Evolutionary conservation across 805 yeast genomes (phyloP).

Genomic region (Metschnikowia kofuensis): DNA sequence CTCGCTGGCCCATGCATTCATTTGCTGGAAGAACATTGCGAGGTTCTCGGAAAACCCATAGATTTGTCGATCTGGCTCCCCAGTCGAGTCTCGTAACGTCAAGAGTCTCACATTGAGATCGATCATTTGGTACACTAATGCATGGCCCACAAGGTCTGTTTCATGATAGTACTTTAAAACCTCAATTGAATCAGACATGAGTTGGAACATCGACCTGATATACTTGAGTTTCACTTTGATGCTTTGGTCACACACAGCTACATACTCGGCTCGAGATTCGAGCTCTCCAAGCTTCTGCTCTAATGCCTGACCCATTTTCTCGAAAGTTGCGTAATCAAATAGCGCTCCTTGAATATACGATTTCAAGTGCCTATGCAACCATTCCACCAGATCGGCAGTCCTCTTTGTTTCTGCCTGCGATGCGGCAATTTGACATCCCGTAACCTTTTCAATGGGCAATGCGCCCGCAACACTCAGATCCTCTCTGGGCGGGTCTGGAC

Average conservation of each 20-base stretch:
- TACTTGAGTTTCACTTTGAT: neutral
- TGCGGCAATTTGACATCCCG: neutral
- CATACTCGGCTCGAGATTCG: neutral
- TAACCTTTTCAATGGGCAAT: neutral
- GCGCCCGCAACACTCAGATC: neutral
- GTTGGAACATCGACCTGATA: neutral
- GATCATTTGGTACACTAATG: neutral
- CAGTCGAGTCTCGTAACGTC: neutral
- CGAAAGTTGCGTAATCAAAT: conserved; percentile 3
- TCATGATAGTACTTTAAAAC: conserved; percentile 2
- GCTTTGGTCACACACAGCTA: neutral
- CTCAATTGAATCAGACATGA: conserved; percentile 5
- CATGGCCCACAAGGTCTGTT: conserved; percentile 1
- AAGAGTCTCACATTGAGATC: conserved; percentile 7
- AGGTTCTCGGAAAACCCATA: neutral
- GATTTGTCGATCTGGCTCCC: neutral
- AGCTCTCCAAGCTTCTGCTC: neutral
- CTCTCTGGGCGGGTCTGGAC: neutral
- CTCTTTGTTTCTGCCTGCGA: neutral
- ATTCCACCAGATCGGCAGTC: neutral
- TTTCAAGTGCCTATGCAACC: neutral
- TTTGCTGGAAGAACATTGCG: neutral
- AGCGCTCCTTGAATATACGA: neutral
- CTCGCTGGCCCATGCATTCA: conserved; percentile 2
- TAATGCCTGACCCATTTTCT: neutral